Base-by-base conservation (phyloP, 1,139 yeast genomes). In the Scheffersomyces titani region DNA sequence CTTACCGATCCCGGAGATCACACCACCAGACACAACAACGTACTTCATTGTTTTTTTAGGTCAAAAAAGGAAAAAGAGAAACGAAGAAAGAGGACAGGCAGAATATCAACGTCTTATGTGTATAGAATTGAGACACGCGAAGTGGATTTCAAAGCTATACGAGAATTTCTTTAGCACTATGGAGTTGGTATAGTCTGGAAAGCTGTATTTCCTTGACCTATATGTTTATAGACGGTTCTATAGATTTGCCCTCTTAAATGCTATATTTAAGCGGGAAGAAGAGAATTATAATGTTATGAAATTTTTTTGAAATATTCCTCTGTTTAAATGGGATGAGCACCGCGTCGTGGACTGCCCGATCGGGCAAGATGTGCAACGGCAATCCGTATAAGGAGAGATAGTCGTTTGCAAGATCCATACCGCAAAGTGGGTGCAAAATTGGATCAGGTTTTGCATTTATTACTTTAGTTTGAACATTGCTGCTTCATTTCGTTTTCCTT, bases 1-100 rank as follows among this genome's bases (percentile, higher is more conserved):
- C 76, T 94, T 94, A 73, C 99, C 99, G 72, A 94, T 94, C 78
- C 99, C 99, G 66, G 97, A 91, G 67, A 94, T 94, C 67, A 94
- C 99, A 84, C 92, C 99, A 74, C 99, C 99, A 60, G 98, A 93
- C 54, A 94, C 99, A 69, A 94, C 97, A 70, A 94, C 98, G 97
- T 92, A 94, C 78, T 94, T 94, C 99, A 94, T 93, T 56, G 52
- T 59, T 52, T 5, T 9, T 30, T 30, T 30, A 3, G 40, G 40
- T 30, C 40, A 30, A 30, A 51, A 46, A 53, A 50, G 40, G 51
- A 52, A 20, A n/a, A 44, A 22, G 30, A 45, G 20, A 50, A 30
- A 30, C 40, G 40, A 13, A 30, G 40, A 30, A 30, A 30, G 13
- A 30, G 11, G 40, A 16, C 11, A 30, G 16, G 40, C 9, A 30